These are phyloP conservation scores for Penicillium sp. DNA, from an alignment of 2,329 filamentous ascomycete species.

Conservation along the genomic window DNA sequence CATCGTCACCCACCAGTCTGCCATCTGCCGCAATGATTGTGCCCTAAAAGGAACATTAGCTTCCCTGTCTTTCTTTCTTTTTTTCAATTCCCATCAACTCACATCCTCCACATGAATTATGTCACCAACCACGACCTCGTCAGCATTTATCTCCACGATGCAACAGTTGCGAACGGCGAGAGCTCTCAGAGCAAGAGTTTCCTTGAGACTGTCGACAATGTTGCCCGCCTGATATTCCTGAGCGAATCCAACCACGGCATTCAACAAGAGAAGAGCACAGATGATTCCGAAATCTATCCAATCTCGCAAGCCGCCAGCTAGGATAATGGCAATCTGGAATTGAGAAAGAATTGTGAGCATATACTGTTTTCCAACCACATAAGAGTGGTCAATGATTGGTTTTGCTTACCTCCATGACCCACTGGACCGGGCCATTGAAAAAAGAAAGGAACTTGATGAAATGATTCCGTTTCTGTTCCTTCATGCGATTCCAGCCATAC, in stretches of 20 bases:
- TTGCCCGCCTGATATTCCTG: slow-evolving; percentile 89
- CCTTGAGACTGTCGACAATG: slow-evolving; percentile 87
- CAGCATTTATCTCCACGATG: slow-evolving; percentile 75
- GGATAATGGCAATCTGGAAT: slow-evolving; percentile 65
- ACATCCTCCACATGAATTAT: slow-evolving; percentile 83
- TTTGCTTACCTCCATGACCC: slow-evolving; percentile 79
- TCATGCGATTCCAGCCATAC: slow-evolving; percentile 85
- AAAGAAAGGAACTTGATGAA: slow-evolving; percentile 78
- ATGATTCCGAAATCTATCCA: slow-evolving; percentile 96
- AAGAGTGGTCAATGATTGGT: not conserved
- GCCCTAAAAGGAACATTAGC: slow-evolving; percentile 48
- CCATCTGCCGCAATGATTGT: slow-evolving; percentile 90
- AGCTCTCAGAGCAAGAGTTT: slow-evolving; percentile 83
- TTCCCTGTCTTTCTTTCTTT: not conserved
- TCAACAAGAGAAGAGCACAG: slow-evolving; percentile 76
- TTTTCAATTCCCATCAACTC: slow-evolving; percentile 18
- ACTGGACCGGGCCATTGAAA: slow-evolving; percentile 87
- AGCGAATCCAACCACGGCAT: slow-evolving; percentile 80
- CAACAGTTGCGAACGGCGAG: slow-evolving; percentile 78
- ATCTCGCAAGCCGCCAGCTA: slow-evolving; percentile 79
- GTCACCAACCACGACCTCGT: slow-evolving; percentile 84
- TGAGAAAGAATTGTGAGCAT: slow-evolving; percentile 6
- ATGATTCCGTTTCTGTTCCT: slow-evolving; percentile 83
- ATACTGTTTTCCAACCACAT: not conserved
- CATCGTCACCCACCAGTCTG: slow-evolving; percentile 76